Conservation (phyloP, 441 rosid species). For the Adansonia gregorii region DNA sequence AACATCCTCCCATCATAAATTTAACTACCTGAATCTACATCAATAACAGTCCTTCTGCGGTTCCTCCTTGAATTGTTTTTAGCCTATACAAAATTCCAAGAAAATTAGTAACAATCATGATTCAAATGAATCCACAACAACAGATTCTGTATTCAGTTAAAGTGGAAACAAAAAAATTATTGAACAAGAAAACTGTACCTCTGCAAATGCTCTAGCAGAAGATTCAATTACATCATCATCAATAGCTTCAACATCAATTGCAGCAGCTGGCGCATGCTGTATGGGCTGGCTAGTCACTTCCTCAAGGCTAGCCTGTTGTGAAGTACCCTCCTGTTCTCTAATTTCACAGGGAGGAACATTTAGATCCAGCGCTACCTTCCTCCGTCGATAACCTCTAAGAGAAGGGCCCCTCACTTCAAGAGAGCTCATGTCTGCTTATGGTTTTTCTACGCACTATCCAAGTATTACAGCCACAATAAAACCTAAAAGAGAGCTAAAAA, state of each 20-base stretch:
- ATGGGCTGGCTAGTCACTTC: conserved; percentile 36
- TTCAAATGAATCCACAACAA: conserved; percentile 3
- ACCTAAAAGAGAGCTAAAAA: conserved; percentile 3
- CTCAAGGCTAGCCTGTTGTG: conserved; percentile 38
- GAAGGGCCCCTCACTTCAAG: conserved; percentile 48
- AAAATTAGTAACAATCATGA: conserved; percentile 7
- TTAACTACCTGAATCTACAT: conserved; percentile 63
- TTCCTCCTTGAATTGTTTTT: conserved; percentile 59
- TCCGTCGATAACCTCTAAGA: conserved; percentile 54
- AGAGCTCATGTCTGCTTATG: conserved; percentile 51
- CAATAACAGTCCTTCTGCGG: conserved; percentile 41
- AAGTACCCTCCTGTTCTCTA: conserved; percentile 63
- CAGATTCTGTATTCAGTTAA: conserved; percentile 8
- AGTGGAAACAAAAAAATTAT: background rate
- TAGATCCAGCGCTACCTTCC: conserved; percentile 65
- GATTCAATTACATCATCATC: conserved; percentile 86
- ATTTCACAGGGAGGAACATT: conserved; percentile 58
- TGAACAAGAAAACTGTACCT: conserved; percentile 45
- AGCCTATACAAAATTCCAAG: conserved; percentile 53
- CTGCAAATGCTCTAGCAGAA: conserved; percentile 79
- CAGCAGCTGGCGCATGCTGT: conserved; percentile 38
- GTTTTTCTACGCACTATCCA: background rate
- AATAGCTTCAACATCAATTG: conserved; percentile 71
- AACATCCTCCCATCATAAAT: background rate
- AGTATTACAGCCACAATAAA: conserved; percentile 18